Conservation (phyloP, 176 grass and related monocot species). For the Aegilops umbellulata region DNA sequence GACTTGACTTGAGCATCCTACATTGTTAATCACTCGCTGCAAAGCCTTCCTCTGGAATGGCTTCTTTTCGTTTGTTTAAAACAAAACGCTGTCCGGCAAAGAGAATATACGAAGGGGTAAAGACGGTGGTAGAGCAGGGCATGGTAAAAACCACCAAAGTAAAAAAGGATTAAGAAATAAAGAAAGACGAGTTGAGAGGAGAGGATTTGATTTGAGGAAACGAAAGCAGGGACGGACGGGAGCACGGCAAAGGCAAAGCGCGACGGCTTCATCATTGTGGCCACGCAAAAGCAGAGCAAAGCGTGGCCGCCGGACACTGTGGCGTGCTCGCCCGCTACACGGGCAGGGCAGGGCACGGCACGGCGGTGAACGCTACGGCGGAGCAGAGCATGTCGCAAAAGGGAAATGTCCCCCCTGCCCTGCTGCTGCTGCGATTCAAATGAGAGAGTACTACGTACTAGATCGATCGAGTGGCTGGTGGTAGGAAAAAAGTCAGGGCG, state of each 20-base stretch:
- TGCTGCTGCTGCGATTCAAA: not conserved
- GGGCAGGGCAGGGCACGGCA: not conserved
- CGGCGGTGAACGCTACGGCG: not conserved
- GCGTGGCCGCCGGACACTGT: constrained; percentile 27
- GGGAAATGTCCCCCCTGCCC: not conserved
- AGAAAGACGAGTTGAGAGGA: not conserved
- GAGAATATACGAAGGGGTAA: constrained; percentile 37
- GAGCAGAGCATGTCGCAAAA: not conserved
- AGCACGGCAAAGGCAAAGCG: constrained; percentile 33
- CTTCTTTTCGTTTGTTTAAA: not conserved
- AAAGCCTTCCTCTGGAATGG: not conserved
- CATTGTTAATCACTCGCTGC: constrained; percentile 2
- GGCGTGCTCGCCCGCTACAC: not conserved
- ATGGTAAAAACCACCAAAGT: not conserved
- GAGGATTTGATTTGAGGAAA: constrained; percentile 9
- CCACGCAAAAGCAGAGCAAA: constrained; percentile 50
- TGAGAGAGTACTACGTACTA: not conserved
- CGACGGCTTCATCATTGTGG: constrained; percentile 44
- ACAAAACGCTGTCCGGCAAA: not conserved
- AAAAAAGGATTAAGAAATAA: not conserved
- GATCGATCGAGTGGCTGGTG: constrained; percentile 17
- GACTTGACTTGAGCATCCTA: not conserved
- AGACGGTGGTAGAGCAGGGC: constrained; percentile 31
- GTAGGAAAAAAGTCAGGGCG: too few relatives aligned
- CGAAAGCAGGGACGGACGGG: not conserved